Base-by-base conservation (phyloP, 2,329 filamentous ascomycete species). In the Pleurostoma richardsiae region DNA sequence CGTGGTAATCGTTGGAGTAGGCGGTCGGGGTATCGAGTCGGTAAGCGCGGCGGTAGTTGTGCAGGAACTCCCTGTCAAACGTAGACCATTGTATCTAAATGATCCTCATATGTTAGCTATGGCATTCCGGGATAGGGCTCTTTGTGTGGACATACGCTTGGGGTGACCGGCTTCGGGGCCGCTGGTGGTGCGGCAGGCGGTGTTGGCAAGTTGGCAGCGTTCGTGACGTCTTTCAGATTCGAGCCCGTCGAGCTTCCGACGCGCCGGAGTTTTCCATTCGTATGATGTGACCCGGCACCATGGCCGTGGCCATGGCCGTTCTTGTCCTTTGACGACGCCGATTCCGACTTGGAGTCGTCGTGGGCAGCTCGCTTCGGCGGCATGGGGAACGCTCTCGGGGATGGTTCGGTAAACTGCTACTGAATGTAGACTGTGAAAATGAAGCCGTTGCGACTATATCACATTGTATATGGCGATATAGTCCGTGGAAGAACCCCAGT, bases 21-120 rank as follows among this genome's bases (percentile, higher is more conserved):
- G 86, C 79, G 36, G 83, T 80, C 10, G 88, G 85, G 0, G 82
- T 84, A 59, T 80, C 77, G 58, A 94, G 76, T 49, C 79, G 79
- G 70, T 91, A 83, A 54, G 86, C 78, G 61, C 86, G 80, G 52
- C 87, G 82, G 72, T 94, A 94, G 54, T 78, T 75, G 60, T 91
- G 85, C 43, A 94, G 80, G 42, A 86, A 71, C 42, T 80, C 70
- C 50, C 82, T 72, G 30, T 88, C 81, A 57, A 88, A 85, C 3
- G 79, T 77, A 19, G 77, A 69, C 87, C 87, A 91, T 61, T 84
- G 72, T 30, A 82, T 66, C 79, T 82, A 52, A 39, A 39, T 11
- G 31, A 42, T 29, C 4, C 28, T 33, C 5, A 29, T 10, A 6
- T 30, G 4, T 6, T 2, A 19, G 39, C 5, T 27, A 10, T 29